Percentiles rank a stretch among this genome's conserved stretches.
phyloP scores from a whole-genome alignment of 192 early-diverging fungal genomes.

The Diversispora epigaea region DNA sequence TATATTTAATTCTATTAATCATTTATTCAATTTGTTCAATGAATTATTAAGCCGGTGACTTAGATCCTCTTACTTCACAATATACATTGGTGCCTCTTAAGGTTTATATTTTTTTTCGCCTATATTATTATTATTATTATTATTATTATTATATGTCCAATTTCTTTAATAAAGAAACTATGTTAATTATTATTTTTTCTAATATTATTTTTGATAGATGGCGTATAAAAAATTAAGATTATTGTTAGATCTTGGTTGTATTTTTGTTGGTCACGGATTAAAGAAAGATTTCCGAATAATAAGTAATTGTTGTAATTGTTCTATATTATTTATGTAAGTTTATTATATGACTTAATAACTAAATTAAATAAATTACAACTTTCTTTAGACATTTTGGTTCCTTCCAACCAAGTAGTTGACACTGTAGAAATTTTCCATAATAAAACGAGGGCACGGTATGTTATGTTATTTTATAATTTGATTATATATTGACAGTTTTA shows the following conservation, averaged over 20 bases:
- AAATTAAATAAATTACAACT: not conserved
- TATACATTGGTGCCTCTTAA: constrained; percentile 88
- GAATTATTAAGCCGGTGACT: constrained; percentile 64
- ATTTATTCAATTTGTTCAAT: not conserved
- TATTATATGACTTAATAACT: constrained; percentile 6
- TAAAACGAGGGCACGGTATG: constrained; percentile 71
- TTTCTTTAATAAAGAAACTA: not conserved
- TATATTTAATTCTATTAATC: not conserved
- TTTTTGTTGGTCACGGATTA: constrained; percentile 93
- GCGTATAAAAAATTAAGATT: constrained; percentile 90
- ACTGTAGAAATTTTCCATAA: constrained; percentile 92
- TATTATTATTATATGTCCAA: constrained; percentile 46
- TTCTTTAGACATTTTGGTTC: constrained; percentile 78
- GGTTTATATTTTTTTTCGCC: constrained; percentile 22
- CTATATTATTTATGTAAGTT: not conserved
- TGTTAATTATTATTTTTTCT: not conserved
- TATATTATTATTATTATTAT: not conserved
- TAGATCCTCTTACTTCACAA: constrained; percentile 69
- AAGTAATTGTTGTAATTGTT: constrained; percentile 53
- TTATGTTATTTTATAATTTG: not conserved
- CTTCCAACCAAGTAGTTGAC: constrained; percentile 83
- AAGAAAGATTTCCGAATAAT: constrained; percentile 95
- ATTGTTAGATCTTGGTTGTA: constrained; percentile 85
- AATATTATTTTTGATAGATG: constrained; percentile 32
- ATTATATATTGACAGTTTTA: constrained; percentile 37